Base-by-base conservation (phyloP, 2,329 filamentous ascomycete genomes). In the Elsinoe arachidis region DNA sequence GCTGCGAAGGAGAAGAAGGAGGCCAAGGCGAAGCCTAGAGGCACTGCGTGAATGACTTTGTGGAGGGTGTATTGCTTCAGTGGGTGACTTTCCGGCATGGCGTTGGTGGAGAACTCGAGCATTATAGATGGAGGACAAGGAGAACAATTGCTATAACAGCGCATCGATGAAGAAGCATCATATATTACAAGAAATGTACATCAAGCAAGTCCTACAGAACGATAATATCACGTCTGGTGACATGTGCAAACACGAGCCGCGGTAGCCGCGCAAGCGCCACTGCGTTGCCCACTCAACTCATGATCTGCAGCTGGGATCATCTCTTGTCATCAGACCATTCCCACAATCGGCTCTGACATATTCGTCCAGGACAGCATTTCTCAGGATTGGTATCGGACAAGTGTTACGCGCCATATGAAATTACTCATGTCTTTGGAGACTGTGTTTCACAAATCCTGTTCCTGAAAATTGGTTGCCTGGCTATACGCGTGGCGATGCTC, bases 1-100 rank as follows among this genome's bases (percentile, higher is more conserved):
- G 90, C 95, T 58, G 91, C 92, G 67, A 96, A 96, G 78, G 89
- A 91, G 63, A 99, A 97, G 81, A 91, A 91, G 63, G 88, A 88
- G 62, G 82, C 84, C 19, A 99, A 96, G 76, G 80, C 86, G 5
- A 96, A 92, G 76, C 91, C 92, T 12, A 83, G 88, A 61, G 86
- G 84, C 19, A 77, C 81, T 23, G 61, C 60, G 39, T 63, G 26
- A 30, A 6, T n/a, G 15, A 14, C 9, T 17, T 26, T 21, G 21
- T 30, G 21, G 17, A 33, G 14, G 53, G 21, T 23, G 12, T 3
- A n/a, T 9, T 39, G 26, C 26, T 30, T 30, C 7, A 30, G 26
- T 9, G 26, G 26, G 26, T 30, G 26, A 30, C 26, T 35, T 26
- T 26, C 7, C 17, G 34, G 54, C 54, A 49, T 49, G 54, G 54